Evolutionary conservation across 2,329 filamentous ascomycete species (phyloP), one percentile per base, ranked within the genome.

Genomic region (Penicillium italicum): DNA sequence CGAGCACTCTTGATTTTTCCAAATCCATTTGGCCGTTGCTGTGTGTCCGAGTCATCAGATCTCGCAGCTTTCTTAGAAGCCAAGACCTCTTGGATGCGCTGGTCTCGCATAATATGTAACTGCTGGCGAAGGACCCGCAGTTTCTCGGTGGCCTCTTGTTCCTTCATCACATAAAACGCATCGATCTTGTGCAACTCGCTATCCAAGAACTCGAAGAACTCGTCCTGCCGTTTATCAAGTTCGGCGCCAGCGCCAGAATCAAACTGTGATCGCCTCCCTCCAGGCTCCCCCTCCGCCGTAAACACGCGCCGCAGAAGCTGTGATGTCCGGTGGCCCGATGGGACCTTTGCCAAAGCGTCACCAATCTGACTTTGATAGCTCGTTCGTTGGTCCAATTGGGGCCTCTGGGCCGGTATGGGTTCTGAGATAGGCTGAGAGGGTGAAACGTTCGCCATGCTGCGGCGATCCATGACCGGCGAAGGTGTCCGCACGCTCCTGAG

Each of bases 121-220:
- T 99, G 94, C 49, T 91, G 85, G 40, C 89, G 84, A 44, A 99
- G 79, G 4, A 88, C 72, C 0, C 79, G 76, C 24, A 97, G 77
- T 2, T 92, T 84, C 52, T 86, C 77, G 0, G 85, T 88, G 0
- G 93, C 90, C 69, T 97, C 90, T 28, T 89, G 82, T 69, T 99
- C 94, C 69, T 97, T 97, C 62, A 84, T 77, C 64, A 84, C 86
- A 77, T 97, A 97, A 68, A 99, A 99, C 0, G 79, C 76, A 69
- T 99, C 92, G 11, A 99, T 90, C 74, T 97, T 99, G n/a, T 86
- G 81, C 14, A 99, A 78, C 74, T 99, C 89, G 10, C 77, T 78
- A 64, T 97, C 90, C 50, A 99, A 78, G 67, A 94, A 99, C 0
- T 79, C 75, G 71, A 92, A 93, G 69, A 99, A 97, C 14, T 96